Percentiles rank a stretch among this genome's conserved stretches.
Conservation (phyloP, 1,139 yeast genomes). For the Kurtzmaniella quercitrusa region DNA sequence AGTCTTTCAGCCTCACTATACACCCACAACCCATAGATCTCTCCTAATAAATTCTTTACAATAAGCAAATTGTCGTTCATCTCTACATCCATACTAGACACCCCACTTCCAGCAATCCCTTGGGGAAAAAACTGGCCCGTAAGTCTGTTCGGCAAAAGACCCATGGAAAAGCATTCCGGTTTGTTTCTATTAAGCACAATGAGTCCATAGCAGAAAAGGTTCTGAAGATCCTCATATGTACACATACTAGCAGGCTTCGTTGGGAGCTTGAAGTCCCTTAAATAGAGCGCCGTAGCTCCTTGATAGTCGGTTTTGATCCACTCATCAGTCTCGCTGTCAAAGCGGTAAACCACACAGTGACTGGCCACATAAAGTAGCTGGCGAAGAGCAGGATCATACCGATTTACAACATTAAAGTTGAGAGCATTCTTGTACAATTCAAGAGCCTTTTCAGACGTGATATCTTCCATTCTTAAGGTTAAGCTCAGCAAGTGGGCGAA, state of each 20-base stretch:
- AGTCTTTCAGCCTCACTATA: constrained; percentile 73
- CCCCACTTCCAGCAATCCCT: constrained; percentile 39
- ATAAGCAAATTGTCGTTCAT: constrained; percentile 77
- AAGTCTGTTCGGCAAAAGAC: constrained; percentile 61
- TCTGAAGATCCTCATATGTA: constrained; percentile 38
- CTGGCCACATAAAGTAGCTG: constrained; percentile 73
- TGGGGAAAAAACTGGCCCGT: constrained; percentile 39
- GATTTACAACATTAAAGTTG: constrained; percentile 74
- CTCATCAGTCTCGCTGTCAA: constrained; percentile 57
- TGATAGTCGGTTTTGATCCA: constrained; percentile 81
- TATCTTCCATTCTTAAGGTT: constrained; percentile 10
- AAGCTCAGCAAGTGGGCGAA: background rate
- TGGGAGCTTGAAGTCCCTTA: constrained; percentile 48
- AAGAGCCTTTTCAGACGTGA: constrained; percentile 33
- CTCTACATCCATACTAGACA: constrained; percentile 63
- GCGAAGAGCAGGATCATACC: constrained; percentile 78
- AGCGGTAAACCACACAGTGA: constrained; percentile 76
- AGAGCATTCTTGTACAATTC: constrained; percentile 66
- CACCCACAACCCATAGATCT: constrained; percentile 86
- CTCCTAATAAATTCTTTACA: constrained; percentile 69
- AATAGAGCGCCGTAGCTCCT: constrained; percentile 78
- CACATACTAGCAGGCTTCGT: constrained; percentile 14
- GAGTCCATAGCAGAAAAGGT: constrained; percentile 69
- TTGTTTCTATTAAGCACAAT: constrained; percentile 70
- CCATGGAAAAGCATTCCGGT: constrained; percentile 77